phyloP scores from a whole-genome alignment of 371 early-diverging fungal species.

The Syncephalastrum racemosum region DNA sequence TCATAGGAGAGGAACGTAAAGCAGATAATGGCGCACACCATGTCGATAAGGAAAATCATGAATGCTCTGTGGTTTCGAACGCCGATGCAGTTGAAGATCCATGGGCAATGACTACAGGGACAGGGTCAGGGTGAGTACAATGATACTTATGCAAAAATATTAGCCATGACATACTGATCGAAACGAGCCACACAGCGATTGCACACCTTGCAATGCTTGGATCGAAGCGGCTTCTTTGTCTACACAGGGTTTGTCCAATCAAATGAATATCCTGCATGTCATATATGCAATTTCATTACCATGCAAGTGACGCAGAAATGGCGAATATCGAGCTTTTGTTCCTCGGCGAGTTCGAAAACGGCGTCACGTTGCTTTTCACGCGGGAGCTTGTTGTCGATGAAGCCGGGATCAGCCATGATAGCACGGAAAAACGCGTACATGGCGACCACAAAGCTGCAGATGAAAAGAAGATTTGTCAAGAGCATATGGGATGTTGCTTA shows the following conservation, averaged over 20 bases:
- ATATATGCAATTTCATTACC: constrained; percentile 20
- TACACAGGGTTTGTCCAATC: constrained; percentile 12
- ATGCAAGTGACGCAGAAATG: constrained; percentile 86
- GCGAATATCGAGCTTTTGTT: constrained; percentile 68
- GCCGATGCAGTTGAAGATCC: constrained; percentile 93
- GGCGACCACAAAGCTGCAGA: constrained; percentile 53
- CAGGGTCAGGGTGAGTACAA: constrained; percentile 1
- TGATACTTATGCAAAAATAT: background rate
- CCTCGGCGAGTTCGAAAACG: constrained; percentile 69
- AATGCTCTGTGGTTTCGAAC: constrained; percentile 84
- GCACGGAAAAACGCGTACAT: constrained; percentile 75
- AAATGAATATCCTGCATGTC: constrained; percentile 1
- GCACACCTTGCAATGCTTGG: constrained; percentile 98
- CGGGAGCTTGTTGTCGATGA: constrained; percentile 52
- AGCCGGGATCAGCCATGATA: constrained; percentile 83
- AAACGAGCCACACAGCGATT: constrained; percentile 97
- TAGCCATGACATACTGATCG: constrained; percentile 79
- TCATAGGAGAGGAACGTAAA: constrained; percentile 59
- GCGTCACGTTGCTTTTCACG: constrained; percentile 45
- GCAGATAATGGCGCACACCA: constrained; percentile 59
- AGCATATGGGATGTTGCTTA: constrained; percentile 66
- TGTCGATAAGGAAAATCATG: constrained; percentile 69
- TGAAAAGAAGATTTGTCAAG: constrained; percentile 63
- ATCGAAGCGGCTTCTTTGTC: constrained; percentile 87
- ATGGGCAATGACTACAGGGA: constrained; percentile 87